Conservation (phyloP, 1,139 yeast genomes). For the Scheffersomyces parashehatae region DNA sequence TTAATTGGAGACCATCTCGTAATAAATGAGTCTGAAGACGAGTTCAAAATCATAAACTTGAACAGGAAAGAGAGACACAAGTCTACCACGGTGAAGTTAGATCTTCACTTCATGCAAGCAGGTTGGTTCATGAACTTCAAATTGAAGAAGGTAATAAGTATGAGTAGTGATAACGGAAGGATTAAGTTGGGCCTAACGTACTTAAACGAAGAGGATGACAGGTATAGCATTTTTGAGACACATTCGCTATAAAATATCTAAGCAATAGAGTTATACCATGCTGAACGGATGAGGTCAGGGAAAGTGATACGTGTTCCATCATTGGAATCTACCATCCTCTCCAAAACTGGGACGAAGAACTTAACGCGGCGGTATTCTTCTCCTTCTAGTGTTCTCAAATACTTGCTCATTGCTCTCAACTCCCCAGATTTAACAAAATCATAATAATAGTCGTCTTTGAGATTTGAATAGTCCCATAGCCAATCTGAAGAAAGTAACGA, state of each 20-base stretch:
- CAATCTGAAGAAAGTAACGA: constrained; percentile 6
- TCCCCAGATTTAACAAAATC: background rate
- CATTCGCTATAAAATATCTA: background rate
- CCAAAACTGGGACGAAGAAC: background rate
- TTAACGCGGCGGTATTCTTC: background rate
- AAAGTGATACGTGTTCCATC: background rate
- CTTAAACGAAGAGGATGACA: background rate
- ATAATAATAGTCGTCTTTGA: constrained; percentile 1
- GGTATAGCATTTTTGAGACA: background rate
- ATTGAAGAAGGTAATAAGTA: background rate
- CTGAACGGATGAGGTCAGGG: background rate
- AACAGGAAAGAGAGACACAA: background rate
- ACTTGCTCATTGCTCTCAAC: background rate
- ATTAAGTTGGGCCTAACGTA: background rate
- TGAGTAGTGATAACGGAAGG: background rate
- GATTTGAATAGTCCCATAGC: constrained; percentile 5
- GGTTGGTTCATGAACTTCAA: constrained; percentile 1
- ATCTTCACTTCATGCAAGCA: background rate
- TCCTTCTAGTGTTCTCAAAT: background rate
- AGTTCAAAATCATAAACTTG: constrained; percentile 7
- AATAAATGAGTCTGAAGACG: constrained; percentile 6
- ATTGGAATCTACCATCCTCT: background rate
- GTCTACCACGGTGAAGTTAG: background rate
- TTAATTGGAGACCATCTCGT: constrained; percentile 5
- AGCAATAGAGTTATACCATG: background rate